Percentiles rank a stretch among this genome's conserved stretches.
These are phyloP conservation scores for Echria macrotheca DNA, from an alignment of 495 filamentous ascomycete species.

Conservation along the genomic window DNA sequence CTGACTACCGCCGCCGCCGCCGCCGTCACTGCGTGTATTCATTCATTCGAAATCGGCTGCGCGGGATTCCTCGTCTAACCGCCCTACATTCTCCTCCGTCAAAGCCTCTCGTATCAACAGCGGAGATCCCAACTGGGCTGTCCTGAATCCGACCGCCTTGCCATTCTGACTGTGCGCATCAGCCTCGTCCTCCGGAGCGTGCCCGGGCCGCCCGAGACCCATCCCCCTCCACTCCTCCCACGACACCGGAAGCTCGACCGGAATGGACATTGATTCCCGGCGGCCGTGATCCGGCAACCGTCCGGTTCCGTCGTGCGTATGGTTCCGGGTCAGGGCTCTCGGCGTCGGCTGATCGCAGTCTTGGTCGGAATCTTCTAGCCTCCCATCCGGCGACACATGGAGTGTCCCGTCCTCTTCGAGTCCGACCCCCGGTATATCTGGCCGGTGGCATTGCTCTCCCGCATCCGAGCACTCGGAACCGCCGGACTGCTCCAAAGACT, in stretches of 20 bases:
- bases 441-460: conserved; percentile 24
- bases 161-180: too few relatives aligned
- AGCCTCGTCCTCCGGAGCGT: too few relatives aligned
- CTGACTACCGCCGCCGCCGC: too few relatives aligned
- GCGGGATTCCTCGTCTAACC: conserved; percentile 20
- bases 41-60: too few relatives aligned
- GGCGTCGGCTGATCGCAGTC: conserved; percentile 24
- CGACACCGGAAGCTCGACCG: too few relatives aligned
- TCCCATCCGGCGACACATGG: conserved; percentile 6
- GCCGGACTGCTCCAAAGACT: background rate
- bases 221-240: too few relatives aligned
- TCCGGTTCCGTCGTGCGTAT: background rate
- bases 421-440: conserved; percentile 25
- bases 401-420: conserved; percentile 1
- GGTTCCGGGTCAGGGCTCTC: conserved; percentile 13
- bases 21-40: too few relatives aligned
- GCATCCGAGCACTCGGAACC: conserved; percentile 27
- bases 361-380: conserved; percentile 11
- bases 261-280: too few relatives aligned
- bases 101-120: conserved; percentile 22
- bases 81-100: conserved; percentile 34
- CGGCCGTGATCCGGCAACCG: conserved; percentile 14
- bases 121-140: too few relatives aligned
- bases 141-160: too few relatives aligned
- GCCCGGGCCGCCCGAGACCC: too few relatives aligned